Percentiles rank a stretch among this genome's conserved stretches.
These are phyloP conservation scores for Eucalyptus shirleyi DNA, from an alignment of 345 rosid genomes.

Conservation along the genomic window DNA sequence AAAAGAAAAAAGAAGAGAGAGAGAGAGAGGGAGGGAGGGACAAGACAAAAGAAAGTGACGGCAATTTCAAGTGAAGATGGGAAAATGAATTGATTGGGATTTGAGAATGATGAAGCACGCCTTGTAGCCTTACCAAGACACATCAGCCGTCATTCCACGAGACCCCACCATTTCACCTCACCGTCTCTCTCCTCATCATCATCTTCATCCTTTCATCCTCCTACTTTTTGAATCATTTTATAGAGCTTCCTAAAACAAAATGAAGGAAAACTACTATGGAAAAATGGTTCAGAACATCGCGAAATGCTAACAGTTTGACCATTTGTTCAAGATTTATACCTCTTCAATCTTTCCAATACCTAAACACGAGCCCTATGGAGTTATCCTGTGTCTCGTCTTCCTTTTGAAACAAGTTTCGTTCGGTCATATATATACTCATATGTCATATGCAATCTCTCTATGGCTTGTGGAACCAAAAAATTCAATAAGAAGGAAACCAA, in stretches of 20 bases:
- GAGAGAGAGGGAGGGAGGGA: neutral
- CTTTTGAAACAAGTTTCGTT: neutral
- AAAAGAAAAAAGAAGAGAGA: neutral
- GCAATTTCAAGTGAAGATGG: neutral
- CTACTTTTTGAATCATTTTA: neutral
- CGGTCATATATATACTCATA: neutral
- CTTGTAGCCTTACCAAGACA: conserved; percentile 18
- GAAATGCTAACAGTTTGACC: neutral
- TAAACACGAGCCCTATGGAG: neutral
- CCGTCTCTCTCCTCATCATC: neutral
- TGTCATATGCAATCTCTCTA: neutral
- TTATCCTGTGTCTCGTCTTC: neutral
- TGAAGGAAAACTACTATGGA: neutral
- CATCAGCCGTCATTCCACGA: conserved; percentile 1
- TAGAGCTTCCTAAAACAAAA: neutral
- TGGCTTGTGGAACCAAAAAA: neutral
- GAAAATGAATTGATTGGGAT: conserved; percentile 1
- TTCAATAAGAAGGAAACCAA: neutral
- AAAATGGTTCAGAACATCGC: neutral
- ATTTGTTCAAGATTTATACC: neutral
- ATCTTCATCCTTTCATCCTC: neutral
- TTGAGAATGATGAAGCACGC: conserved; percentile 14
- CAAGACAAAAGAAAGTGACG: neutral
- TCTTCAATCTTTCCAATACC: neutral
- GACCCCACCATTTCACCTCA: neutral